These are phyloP conservation scores for Pythium monospermum DNA, from an alignment of 352 stramenopile genomes.

Conservation along the genomic window DNA sequence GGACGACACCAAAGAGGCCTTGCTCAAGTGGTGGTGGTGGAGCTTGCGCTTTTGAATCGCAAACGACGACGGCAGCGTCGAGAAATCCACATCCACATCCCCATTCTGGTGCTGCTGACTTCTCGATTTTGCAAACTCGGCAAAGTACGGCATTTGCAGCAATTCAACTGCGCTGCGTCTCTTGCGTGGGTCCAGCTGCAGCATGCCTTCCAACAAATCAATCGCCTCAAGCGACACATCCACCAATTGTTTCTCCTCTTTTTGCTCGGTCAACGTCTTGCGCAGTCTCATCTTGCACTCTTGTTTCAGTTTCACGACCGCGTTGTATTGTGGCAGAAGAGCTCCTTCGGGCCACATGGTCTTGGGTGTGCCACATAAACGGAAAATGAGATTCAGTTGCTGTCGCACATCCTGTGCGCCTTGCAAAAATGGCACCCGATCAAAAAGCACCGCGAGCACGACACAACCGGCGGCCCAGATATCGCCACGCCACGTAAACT, in stretches of 20 bases:
- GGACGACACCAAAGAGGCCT: background rate
- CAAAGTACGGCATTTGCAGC: constrained; percentile 57
- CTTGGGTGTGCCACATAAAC: constrained; percentile 63
- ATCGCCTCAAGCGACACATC: constrained; percentile 53
- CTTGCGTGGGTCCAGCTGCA: constrained; percentile 68
- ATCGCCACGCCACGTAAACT: constrained; percentile 68
- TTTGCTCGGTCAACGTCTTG: constrained; percentile 71
- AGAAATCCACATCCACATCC: constrained; percentile 56
- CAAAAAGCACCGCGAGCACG: constrained; percentile 56
- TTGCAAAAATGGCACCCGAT: constrained; percentile 58
- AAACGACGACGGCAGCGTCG: constrained; percentile 39
- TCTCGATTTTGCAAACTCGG: constrained; percentile 24
- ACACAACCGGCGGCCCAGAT: constrained; percentile 75
- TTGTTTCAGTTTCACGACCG: constrained; percentile 58
- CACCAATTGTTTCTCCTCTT: constrained; percentile 34
- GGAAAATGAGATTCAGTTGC: constrained; percentile 78
- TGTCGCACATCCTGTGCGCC: constrained; percentile 50
- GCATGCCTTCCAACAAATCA: constrained; percentile 64
- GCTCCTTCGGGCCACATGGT: constrained; percentile 42
- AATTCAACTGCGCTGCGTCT: constrained; percentile 45
- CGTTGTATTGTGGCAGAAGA: constrained; percentile 50
- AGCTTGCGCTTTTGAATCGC: constrained; percentile 54
- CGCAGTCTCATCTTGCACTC: constrained; percentile 74
- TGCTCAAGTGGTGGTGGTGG: constrained; percentile 35
- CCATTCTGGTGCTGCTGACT: background rate